phyloP scores from a whole-genome alignment of 768 basidiomycete species.

The Pleurotus tuoliensis region DNA sequence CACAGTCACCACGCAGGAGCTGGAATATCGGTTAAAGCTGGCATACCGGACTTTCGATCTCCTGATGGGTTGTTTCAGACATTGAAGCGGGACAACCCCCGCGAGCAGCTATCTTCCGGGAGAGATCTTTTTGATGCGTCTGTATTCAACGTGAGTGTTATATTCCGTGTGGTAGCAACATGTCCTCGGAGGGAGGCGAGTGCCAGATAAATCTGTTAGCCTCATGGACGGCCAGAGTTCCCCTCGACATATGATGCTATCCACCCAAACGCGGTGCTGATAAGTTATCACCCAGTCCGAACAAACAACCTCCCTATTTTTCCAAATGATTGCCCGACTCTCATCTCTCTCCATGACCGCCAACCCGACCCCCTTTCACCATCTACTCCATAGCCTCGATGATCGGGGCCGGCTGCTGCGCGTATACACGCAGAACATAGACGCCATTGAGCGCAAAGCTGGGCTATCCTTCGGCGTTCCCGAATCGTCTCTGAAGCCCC shows the following conservation, averaged over 20 bases:
- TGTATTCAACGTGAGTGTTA: conserved; percentile 70
- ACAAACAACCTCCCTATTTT: conserved; percentile 72
- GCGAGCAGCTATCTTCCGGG: conserved; percentile 65
- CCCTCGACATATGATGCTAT: neutral
- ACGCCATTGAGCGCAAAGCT: conserved; percentile 82
- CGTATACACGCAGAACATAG: conserved; percentile 94
- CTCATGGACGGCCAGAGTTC: neutral
- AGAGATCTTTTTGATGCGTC: conserved; percentile 91
- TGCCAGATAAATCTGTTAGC: neutral
- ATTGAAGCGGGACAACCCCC: conserved; percentile 74
- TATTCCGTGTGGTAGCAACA: neutral
- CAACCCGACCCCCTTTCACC: conserved; percentile 78
- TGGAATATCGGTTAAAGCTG: conserved; percentile 83
- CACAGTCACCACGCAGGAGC: conserved; percentile 49
- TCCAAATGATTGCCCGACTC: conserved; percentile 85
- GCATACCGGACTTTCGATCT: conserved; percentile 89
- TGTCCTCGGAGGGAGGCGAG: too few relatives aligned
- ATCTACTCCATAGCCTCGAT: conserved; percentile 69
- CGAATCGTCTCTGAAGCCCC: conserved; percentile 52
- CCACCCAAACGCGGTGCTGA: conserved; percentile 8
- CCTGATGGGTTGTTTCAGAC: conserved; percentile 75
- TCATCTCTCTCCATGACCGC: conserved; percentile 70
- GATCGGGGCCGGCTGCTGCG: conserved; percentile 72
- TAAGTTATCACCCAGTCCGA: conserved; percentile 48
- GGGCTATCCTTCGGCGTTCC: conserved; percentile 87